A percentile compares a stretch with the other conserved stretches of the same genome.
phyloP scores from a whole-genome alignment of 441 rosid genomes.

The Bruguiera hainesii region DNA sequence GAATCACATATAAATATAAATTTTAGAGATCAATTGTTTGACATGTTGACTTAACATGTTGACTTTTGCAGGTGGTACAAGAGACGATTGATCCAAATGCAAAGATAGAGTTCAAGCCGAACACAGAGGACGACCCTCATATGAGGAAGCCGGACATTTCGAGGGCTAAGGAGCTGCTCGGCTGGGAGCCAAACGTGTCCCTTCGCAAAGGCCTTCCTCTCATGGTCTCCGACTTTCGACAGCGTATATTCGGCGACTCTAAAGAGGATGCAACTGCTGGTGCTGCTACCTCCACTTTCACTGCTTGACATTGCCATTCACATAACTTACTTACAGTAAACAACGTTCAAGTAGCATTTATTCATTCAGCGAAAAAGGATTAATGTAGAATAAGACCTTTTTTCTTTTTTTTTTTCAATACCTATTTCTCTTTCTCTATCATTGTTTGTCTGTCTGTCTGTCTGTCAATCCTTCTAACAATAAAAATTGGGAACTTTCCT shows the following conservation, averaged over 20 bases:
- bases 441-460: no score
- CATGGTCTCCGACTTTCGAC: slow-evolving; percentile 85
- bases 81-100: slow-evolving; percentile 91
- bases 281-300: not conserved
- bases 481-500: no score
- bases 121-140: slow-evolving; percentile 98
- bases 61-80: slow-evolving; percentile 65
- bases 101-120: slow-evolving; percentile 79
- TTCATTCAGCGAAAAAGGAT: no score
- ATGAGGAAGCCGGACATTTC: slow-evolving; percentile 93
- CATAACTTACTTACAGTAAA: no score
- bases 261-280: slow-evolving; percentile 28
- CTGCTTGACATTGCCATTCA: not conserved
- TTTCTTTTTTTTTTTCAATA: no score
- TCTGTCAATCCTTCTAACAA: no score
- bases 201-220: slow-evolving; percentile 79
- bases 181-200: slow-evolving; percentile 85
- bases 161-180: slow-evolving; percentile 76
- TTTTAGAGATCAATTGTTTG: no score
- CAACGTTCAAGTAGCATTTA: no score
- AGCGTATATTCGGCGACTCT: slow-evolving; percentile 83
- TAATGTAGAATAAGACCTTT: no score
- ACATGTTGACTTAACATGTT: no score
- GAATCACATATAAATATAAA: no score
- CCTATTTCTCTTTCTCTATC: no score